Evolutionary conservation across 2,329 filamentous ascomycete species (phyloP), one percentile per base, ranked within the genome.

Genomic region (Trichoderma cornu-damae): DNA sequence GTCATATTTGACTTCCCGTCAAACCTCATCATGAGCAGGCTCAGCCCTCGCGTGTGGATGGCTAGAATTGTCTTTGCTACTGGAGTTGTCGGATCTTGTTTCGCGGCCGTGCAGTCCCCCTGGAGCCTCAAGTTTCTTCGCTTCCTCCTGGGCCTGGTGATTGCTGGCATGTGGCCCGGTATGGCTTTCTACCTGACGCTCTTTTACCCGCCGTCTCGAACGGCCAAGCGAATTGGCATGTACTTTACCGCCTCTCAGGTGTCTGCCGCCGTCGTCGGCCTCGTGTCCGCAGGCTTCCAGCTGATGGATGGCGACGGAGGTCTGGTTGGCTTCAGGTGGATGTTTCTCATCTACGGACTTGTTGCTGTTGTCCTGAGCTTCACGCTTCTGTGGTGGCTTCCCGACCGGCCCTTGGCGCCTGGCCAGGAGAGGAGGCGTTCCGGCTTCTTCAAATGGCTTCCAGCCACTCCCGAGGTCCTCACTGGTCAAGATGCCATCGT

Each of bases 131-230:
- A 93, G 81, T 77, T 96, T n/a, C 79, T 96, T 26, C 86, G 91
- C 6, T 86, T 96, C 57, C 79, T 96, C 9, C 82, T 96, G 6
- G 91, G 91, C 47, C 81, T 94, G 12, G 90, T 96, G 22, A 92
- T 92, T 68, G 91, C 91, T 1, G 91, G 91, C 46, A 91, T 96
- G 87, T 96, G 91, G 91, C 91, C 91, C 0, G 91, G 91, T 49
- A 96, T 96, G 91, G 84, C 90, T 8, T 94, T 94, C 70, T 96
- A 96, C 68, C 78, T 96, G 46, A 95, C 91, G 0, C 79, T 96
- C 6, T 96, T 96, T 77, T 96, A 96, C 68, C 91, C 91, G 6
- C 90, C 91, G 0, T 89, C 88, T 5, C 82, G 89, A 11, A 94
- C 88, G 1, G 91, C 89, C 12, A 95, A 94, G 75, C 82, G 91